Evolutionary conservation across 176 grass and related monocot genomes (phyloP), one percentile per base, ranked within the genome.

Genomic region (Triticum timopheevii): DNA sequence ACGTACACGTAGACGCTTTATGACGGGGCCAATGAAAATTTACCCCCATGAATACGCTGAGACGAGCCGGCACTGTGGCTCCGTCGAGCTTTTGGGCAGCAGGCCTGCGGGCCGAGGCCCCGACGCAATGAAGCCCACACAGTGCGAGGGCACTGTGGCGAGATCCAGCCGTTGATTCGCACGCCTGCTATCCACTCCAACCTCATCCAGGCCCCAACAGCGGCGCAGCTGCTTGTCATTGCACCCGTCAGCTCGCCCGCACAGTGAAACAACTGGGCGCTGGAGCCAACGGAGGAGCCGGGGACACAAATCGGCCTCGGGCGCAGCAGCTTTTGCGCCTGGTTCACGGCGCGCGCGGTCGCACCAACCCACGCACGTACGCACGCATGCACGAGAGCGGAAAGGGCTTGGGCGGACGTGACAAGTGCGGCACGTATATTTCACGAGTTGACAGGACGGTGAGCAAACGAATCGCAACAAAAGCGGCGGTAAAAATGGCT

Each of bases 91-190:
- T 83, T 19, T 3, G 5, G 20, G 5, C 50, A 19, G 25, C 42
- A 13, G 88, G 38, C 50, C 77, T 12, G 2, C 12, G 12, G 25
- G 63, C 12, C 0, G 54, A 59, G 5, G 39, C 13, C 65, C 25
- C 1, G 23, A 56, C 13, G 65, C 84, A 62, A 83, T 90, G 6
- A 79, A 58, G 40, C 23, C 31, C 84, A 5, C 65, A 86, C 63
- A 86, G 45, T 81, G 35, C 27, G 15, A 0, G 0, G 0, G 7
- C 10, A 69, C 47, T 69, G 84, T 79, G 58, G 8, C 76, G 50
- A 75, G 61, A 86, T 84, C 75, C 7, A 80, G 36, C 76, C 44
- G 85, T 83, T 66, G 85, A 66, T 74, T 80, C 45, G 89, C 66
- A 80, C 3, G 31, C 8, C 31, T 12, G 10, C 23, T 2, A 47